Percentiles rank a stretch among this genome's conserved stretches.
Evolutionary conservation across 371 early-diverging fungal species (phyloP).

Genomic region (Funneliformis caledonium): DNA sequence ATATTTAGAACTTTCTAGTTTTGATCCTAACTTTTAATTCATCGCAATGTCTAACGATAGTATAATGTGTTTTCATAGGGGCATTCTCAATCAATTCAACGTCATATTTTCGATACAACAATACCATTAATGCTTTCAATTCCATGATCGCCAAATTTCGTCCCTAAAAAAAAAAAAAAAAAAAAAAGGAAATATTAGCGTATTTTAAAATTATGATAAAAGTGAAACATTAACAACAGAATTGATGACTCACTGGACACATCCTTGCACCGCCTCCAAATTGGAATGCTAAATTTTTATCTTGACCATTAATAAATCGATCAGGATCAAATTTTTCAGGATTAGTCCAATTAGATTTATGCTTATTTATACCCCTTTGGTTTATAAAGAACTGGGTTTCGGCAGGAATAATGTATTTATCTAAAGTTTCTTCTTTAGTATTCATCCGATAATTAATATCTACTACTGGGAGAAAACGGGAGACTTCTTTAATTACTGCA

Average conservation of each 20-base stretch:
- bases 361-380: neutral
- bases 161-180: neutral
- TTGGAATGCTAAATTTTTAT: neutral
- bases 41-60: neutral
- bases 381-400: conserved; percentile 8
- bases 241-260: neutral
- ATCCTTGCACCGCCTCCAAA: conserved; percentile 18
- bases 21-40: conserved; percentile 13
- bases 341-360: neutral
- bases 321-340: conserved; percentile 33
- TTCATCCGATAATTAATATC: neutral
- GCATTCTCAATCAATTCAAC: conserved; percentile 7
- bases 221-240: neutral
- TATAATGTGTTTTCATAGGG: neutral
- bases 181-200: neutral
- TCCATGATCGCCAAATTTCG: conserved; percentile 13
- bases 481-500: conserved; percentile 32
- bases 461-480: neutral
- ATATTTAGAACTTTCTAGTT: neutral
- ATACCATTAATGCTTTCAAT: neutral
- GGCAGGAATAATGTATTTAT: neutral
- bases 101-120: conserved; percentile 17
- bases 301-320: neutral
- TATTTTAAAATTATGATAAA: no score
- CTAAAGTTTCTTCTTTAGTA: neutral